Conservation (phyloP, 441 rosid genomes). For the Hura crepitans region DNA sequence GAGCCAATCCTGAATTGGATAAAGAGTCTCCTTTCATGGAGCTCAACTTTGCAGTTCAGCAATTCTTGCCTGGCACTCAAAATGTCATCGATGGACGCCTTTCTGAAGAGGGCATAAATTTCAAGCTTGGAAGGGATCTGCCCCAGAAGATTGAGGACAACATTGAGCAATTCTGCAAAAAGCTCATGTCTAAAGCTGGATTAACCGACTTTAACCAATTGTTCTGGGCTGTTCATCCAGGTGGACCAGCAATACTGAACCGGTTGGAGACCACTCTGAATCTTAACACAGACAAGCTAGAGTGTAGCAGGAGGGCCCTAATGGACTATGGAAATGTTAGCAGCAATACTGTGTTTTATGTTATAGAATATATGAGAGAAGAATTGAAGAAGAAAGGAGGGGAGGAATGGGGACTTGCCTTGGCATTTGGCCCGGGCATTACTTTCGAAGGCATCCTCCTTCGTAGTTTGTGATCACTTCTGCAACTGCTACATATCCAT, state of each 20-base stretch:
- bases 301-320: conserved; percentile 71
- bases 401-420: conserved; percentile 72
- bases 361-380: conserved; percentile 78
- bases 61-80: conserved; percentile 77
- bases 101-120: conserved; percentile 73
- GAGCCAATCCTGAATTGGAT: conserved; percentile 51
- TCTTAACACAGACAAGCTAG: conserved; percentile 48
- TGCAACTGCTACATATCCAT: neutral
- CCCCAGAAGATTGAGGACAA: conserved; percentile 74
- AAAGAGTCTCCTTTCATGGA: conserved; percentile 78
- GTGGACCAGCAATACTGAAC: conserved; percentile 88
- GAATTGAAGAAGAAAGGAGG: conserved; percentile 46
- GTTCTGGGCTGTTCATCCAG: conserved; percentile 93
- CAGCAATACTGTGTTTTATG: conserved; percentile 76
- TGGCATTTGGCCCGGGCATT: conserved; percentile 85
- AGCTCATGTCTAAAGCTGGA: conserved; percentile 49
- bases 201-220: conserved; percentile 52
- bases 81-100: conserved; percentile 64
- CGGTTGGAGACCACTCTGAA: conserved; percentile 52
- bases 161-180: conserved; percentile 71
- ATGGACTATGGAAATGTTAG: conserved; percentile 83
- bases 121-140: conserved; percentile 74
- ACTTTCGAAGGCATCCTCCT: conserved; percentile 81
- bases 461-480: conserved; percentile 48
- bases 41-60: conserved; percentile 64